Evolutionary conservation across 192 early-diverging fungal genomes (phyloP), one percentile per base, ranked within the genome.

Genomic region (Phycomyces blakesleeanus): DNA sequence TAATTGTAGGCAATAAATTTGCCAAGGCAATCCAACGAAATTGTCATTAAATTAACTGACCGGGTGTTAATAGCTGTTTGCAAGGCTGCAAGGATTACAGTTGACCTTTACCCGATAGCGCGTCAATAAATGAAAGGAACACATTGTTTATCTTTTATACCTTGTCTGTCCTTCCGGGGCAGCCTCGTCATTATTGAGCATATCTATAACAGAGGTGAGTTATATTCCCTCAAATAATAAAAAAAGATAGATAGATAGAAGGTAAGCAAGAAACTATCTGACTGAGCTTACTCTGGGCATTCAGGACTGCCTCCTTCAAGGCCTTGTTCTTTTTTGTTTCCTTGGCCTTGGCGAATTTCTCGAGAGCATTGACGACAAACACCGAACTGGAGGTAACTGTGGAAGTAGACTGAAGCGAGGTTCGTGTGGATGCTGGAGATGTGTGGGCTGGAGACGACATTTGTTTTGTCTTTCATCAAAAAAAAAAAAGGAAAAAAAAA

Each of bases 1-100:
- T 84, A 83, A 50, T 83, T 81, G 63, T 85, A 87, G 11, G 85
- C 83, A 20, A 89, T 82, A 24, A 87, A 82, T 72, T 91, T 91
- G 54, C 91, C 92, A 8, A 94, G 76, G 70, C 91, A 92, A 61
- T 94, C 93, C 40, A 94, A 74, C 0, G 89, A 86, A 18, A 88
- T 83, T 5, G 79, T 83, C 47, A 86, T 78, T 10, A 92, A 73
- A 15, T 69, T 69, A 0, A 82, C 73, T 61, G 77, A 78, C n/a
- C 84, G 77, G 53, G 89, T 82, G 40, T 81, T 80, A 70, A 91
- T 92, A 7, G 89, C 86, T 22, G 89, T 56, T 61, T 87, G 80
- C 55, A 94, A 76, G 16, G 93, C 89, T 29, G 78, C 68, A 37
- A 92, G 78, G 10, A 93, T 78, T 0, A 80, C 50, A 18, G 78